A percentile compares a stretch with the other conserved stretches of the same genome.
Conservation (phyloP, 768 basidiomycete genomes). For the Udeniomyces megalosporus region DNA sequence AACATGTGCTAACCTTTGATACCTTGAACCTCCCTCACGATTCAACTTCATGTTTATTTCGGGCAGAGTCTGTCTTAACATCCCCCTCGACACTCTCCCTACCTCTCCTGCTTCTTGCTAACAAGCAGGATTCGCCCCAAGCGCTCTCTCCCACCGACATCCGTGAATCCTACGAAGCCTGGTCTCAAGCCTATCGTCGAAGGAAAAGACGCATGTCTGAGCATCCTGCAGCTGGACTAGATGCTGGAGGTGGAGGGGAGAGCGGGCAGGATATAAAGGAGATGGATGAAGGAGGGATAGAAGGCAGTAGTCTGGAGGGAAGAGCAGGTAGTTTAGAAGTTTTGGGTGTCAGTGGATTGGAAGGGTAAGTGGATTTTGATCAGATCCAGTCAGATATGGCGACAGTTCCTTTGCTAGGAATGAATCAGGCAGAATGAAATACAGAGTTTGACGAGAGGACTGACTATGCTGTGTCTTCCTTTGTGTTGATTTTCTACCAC, state of each 20-base stretch:
- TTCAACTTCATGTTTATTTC: no score
- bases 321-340: slow-evolving; percentile 15
- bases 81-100: slow-evolving; percentile 78
- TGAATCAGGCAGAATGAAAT: no score
- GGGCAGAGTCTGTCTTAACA: slow-evolving; percentile 63
- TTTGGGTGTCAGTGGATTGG: slow-evolving; percentile 8
- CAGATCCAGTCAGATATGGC: background rate
- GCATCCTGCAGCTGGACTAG: background rate
- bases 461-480: no score
- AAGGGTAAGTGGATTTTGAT: slow-evolving; percentile 8
- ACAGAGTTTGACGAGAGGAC: no score
- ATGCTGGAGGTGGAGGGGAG: background rate
- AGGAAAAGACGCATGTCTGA: background rate
- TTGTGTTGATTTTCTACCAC: no score
- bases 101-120: slow-evolving; percentile 79
- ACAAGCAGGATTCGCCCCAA: slow-evolving; percentile 76
- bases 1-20: background rate
- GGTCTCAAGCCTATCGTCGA: slow-evolving; percentile 23
- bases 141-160: slow-evolving; percentile 82
- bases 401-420: no score
- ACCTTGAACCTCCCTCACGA: background rate
- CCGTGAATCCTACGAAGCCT: slow-evolving; percentile 41
- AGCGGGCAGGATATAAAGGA: background rate
- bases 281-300: background rate
- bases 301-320: background rate